Evolutionary conservation across 2,329 filamentous ascomycete species (phyloP).

Genomic region (Cercospora sp.): DNA sequence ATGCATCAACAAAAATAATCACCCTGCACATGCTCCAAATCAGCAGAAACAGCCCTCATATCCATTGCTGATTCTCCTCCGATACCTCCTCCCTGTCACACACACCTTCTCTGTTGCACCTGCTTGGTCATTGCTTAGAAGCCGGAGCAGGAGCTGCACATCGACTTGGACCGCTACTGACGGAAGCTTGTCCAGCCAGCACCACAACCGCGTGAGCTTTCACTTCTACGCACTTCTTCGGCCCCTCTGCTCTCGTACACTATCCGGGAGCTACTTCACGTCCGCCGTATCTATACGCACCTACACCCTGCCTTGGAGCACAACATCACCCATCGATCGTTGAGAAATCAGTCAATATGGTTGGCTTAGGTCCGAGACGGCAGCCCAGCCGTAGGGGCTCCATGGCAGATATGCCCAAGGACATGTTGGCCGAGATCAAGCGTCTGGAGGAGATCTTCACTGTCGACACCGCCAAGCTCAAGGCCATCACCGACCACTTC

Average conservation of each 20-base stretch:
- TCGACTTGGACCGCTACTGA: slow-evolving; percentile 5
- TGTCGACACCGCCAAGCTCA: slow-evolving; percentile 75
- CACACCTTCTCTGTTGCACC: neutral
- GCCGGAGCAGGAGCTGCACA: neutral
- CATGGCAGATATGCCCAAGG: slow-evolving; percentile 85
- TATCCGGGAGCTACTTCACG: neutral
- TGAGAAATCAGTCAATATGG: slow-evolving; percentile 54
- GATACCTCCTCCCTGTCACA: neutral
- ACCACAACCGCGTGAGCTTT: slow-evolving; percentile 6
- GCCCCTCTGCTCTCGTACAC: neutral
- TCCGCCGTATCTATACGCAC: slow-evolving; percentile 1
- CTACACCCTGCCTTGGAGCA: neutral
- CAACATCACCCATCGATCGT: neutral
- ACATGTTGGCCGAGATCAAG: slow-evolving; percentile 78
- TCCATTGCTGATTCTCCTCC: neutral
- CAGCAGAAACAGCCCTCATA: neutral
- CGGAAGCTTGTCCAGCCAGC: slow-evolving; percentile 7
- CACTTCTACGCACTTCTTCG: neutral
- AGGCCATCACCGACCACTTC: slow-evolving; percentile 88
- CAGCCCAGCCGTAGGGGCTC: slow-evolving; percentile 76
- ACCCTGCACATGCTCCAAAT: neutral
- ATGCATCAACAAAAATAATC: slow-evolving; percentile 2
- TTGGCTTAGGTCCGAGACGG: slow-evolving; percentile 63
- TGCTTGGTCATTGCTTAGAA: slow-evolving; percentile 19
- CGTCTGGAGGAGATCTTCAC: slow-evolving; percentile 81